Percentiles rank a stretch among this genome's conserved stretches.
Evolutionary conservation across 768 basidiomycete species (phyloP).

Genomic region (Pholiota microspora): DNA sequence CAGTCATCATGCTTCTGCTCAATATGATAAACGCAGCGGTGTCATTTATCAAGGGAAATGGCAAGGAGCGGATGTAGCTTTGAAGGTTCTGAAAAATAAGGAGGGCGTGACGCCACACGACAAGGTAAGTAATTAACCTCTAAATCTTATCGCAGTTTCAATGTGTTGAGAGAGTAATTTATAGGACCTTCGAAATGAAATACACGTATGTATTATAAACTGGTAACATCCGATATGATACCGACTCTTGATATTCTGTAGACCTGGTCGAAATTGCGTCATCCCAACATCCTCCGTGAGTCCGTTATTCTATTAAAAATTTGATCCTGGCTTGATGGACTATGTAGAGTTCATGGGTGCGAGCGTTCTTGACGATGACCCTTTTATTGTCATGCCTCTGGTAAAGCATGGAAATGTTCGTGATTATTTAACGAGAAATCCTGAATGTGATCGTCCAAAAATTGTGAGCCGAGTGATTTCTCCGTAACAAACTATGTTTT

Average conservation of each 20-base stretch:
- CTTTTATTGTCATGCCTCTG: slow-evolving; percentile 21
- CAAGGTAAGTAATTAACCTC: not conserved
- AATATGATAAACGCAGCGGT: not conserved
- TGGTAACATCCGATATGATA: not conserved
- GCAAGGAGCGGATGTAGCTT: slow-evolving; percentile 12
- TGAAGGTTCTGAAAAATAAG: slow-evolving; percentile 14
- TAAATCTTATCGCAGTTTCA: not conserved
- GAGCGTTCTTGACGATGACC: slow-evolving; percentile 17
- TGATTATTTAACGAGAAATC: slow-evolving; percentile 13
- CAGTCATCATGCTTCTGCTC: not conserved
- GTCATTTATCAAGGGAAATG: slow-evolving; percentile 10
- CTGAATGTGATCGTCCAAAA: slow-evolving; percentile 9
- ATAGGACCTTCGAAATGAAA: not conserved
- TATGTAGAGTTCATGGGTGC: slow-evolving; percentile 16
- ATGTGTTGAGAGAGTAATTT: not conserved
- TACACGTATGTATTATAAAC: not conserved
- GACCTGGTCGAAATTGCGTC: not conserved
- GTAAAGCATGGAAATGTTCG: slow-evolving; percentile 15
- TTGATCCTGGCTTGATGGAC: not conserved
- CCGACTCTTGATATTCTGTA: not conserved
- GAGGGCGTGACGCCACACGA: slow-evolving; percentile 6
- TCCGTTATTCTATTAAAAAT: not conserved
- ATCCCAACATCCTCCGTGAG: not conserved
- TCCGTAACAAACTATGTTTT: too few species aligned
- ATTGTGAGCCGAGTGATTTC: not conserved